Evolutionary conservation across 2,329 filamentous ascomycete genomes (phyloP).

Genomic region (Bipolaris gigantea): DNA sequence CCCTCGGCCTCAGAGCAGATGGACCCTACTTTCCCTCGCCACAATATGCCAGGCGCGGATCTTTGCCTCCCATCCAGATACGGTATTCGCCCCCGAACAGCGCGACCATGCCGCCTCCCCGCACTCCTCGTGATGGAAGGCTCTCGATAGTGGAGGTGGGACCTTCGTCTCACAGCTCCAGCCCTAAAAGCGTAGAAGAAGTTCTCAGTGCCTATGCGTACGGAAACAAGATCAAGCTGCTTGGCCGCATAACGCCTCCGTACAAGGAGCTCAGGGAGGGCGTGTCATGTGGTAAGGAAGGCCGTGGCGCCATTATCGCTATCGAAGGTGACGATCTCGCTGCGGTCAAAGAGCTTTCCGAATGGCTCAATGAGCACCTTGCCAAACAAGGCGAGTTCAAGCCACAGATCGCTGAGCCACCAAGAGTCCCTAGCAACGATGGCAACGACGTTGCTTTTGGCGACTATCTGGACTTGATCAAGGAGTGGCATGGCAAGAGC

Average conservation of each 20-base stretch:
- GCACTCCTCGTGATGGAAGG: conserved; percentile 35
- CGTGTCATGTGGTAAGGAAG: conserved; percentile 38
- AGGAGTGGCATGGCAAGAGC: conserved; percentile 75
- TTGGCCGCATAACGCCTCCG: conserved; percentile 75
- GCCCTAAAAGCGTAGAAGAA: conserved; percentile 59
- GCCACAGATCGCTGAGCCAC: conserved; percentile 55
- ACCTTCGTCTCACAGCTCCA: conserved; percentile 3
- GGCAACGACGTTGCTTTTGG: conserved; percentile 44
- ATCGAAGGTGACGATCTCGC: conserved; percentile 73
- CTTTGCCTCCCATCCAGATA: conserved; percentile 39
- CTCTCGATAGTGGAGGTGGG: conserved; percentile 16
- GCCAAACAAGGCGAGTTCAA: conserved; percentile 56
- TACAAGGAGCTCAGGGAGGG: conserved; percentile 45
- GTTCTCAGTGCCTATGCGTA: conserved; percentile 77
- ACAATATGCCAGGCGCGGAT: conserved; percentile 34
- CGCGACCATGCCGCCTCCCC: conserved; percentile 37
- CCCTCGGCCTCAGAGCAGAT: conserved; percentile 59
- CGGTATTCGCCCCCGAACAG: conserved; percentile 38
- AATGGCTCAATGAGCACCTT: conserved; percentile 61
- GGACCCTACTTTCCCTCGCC: conserved; percentile 47
- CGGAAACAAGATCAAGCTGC: conserved; percentile 72
- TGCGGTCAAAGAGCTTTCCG: conserved; percentile 66
- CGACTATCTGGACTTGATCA: conserved; percentile 68
- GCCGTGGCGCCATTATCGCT: conserved; percentile 78
- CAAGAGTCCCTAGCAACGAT: conserved; percentile 44